Conservation (phyloP, 768 basidiomycete genomes). For the Tephrocybe sp. region DNA sequence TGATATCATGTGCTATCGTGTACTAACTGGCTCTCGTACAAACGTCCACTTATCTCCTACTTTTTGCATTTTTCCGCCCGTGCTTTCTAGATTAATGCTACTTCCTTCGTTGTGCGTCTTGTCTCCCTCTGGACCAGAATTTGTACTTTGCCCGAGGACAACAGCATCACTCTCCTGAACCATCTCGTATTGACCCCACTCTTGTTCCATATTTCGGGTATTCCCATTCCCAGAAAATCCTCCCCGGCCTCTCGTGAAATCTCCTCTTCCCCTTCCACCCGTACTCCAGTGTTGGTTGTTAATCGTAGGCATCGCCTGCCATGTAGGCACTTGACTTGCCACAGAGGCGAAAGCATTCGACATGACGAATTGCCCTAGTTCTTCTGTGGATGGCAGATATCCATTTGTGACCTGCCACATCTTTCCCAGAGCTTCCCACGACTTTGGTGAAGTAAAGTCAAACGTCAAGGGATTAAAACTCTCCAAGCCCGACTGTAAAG, state of each 20-base stretch:
- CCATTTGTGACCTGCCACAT: conserved; percentile 75
- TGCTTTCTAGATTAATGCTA: conserved; percentile 14
- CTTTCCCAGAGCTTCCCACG: conserved; percentile 80
- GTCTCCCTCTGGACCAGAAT: conserved; percentile 11
- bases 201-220: conserved; percentile 39
- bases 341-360: conserved; percentile 23
- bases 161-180: conserved; percentile 53
- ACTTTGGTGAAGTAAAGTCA: conserved; percentile 67
- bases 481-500: conserved; percentile 50
- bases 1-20: conserved; percentile 18
- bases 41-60: conserved; percentile 75
- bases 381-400: conserved; percentile 64
- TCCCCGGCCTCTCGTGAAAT: conserved; percentile 35
- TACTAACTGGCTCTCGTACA: conserved; percentile 40
- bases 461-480: conserved; percentile 70
- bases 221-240: conserved; percentile 46
- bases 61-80: conserved; percentile 62
- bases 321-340: conserved; percentile 20
- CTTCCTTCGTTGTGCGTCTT: conserved; percentile 10
- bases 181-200: conserved; percentile 28
- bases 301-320: conserved; percentile 15
- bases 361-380: conserved; percentile 76
- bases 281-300: conserved; percentile 21
- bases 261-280: conserved; percentile 31
- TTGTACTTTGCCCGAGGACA: conserved; percentile 48